phyloP scores from a whole-genome alignment of 106 monocot genomes.

The Dendrobium nobile region DNA sequence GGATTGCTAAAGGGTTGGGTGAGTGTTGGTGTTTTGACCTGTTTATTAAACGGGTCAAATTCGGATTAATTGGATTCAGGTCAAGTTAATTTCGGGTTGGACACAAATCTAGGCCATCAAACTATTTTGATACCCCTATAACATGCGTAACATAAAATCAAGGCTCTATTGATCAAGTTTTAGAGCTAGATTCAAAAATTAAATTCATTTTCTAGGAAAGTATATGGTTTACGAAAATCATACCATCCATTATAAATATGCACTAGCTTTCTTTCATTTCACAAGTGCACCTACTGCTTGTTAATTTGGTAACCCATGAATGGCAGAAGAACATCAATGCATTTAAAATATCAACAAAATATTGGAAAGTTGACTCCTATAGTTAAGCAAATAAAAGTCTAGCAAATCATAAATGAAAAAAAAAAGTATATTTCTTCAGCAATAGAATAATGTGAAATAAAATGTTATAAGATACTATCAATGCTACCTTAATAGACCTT shows the following conservation, averaged over 20 bases:
- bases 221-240: background rate
- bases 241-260: background rate
- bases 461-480: background rate
- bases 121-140: too few species aligned
- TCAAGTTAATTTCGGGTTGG: too few species aligned
- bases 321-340: background rate
- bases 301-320: background rate
- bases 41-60: too few species aligned
- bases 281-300: background rate
- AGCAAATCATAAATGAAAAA: background rate
- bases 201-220: background rate
- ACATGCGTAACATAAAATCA: background rate
- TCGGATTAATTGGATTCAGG: too few species aligned
- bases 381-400: background rate
- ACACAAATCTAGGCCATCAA: too few species aligned
- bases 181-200: background rate
- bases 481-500: constrained; percentile 59
- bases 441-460: background rate
- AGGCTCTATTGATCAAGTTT: background rate
- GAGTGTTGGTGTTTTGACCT: too few species aligned
- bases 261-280: background rate
- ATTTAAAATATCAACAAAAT: background rate
- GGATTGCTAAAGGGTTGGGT: too few species aligned
- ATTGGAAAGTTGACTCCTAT: background rate
- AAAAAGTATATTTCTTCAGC: background rate